A percentile compares a stretch with the other conserved stretches of the same genome.
Conservation (phyloP, 495 filamentous ascomycete species). For the Penicillium desertorum region DNA sequence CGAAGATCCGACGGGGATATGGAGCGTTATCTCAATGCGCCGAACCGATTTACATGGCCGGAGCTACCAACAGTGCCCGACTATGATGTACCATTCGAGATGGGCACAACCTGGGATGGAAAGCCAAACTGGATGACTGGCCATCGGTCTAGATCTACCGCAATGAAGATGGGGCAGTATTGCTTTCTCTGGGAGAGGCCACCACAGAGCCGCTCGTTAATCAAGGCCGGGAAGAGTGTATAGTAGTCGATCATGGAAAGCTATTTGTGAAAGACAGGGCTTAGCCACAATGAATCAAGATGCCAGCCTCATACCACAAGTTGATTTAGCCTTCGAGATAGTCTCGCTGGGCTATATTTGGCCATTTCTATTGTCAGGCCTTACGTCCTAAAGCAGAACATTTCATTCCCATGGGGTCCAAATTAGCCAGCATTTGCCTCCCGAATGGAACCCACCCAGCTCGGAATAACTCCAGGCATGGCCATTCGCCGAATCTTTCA, state of each 20-base stretch:
- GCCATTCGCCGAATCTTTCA: no score
- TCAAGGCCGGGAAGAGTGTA: neutral
- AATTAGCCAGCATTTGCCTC: no score
- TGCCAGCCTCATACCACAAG: no score
- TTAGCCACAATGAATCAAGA: neutral
- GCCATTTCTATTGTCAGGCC: no score
- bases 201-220: slow-evolving; percentile 16
- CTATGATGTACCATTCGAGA: slow-evolving; percentile 22
- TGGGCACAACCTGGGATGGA: slow-evolving; percentile 20
- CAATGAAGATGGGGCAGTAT: slow-evolving; percentile 27
- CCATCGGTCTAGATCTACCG: slow-evolving; percentile 16
- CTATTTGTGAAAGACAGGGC: neutral
- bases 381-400: no score
- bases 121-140: slow-evolving; percentile 19
- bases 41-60: slow-evolving; percentile 24
- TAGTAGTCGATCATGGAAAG: neutral
- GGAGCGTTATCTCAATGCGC: slow-evolving; percentile 25
- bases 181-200: slow-evolving; percentile 27
- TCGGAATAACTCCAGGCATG: no score
- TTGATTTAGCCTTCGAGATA: no score
- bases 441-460: no score
- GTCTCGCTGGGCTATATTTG: no score
- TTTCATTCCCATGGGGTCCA: no score
- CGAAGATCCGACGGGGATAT: slow-evolving; percentile 19
- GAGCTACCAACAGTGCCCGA: slow-evolving; percentile 21